Base-by-base conservation (phyloP, 2,329 filamentous ascomycete genomes). In the Furcasterigmium furcatum region DNA sequence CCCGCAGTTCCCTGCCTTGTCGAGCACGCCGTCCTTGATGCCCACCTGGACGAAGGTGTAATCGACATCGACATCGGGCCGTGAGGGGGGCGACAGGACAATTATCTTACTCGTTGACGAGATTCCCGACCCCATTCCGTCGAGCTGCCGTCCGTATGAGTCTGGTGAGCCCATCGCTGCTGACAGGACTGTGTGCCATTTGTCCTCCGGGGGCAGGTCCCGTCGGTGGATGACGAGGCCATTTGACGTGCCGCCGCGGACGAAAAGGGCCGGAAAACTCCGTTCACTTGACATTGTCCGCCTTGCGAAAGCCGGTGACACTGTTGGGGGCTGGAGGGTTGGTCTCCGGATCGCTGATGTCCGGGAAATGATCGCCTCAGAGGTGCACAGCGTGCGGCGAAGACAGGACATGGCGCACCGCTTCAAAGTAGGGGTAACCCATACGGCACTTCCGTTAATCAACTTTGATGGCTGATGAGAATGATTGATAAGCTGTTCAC, bases 1-100 rank as follows among this genome's bases (percentile, higher is more conserved):
- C 5, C 80, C 81, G 53, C 81, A 84, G 47, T 83, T 85, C 2
- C 80, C 78, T 0, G 74, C 75, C 34, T 79, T 68, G 50, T 85
- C 80, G 3, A 84, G 68, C 9, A 70, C 65, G 5, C 70, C 69
- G 41, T 74, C 71, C 19, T 77, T 74, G 40, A 85, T 72, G 1
- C 77, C 79, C 2, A 85, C 67, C 40, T 81, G 79, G 0, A 82
- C 73, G 52, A 85, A 85, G 0, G 80, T 85, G 53, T 79, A 85
- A 41, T 84, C 78, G 9, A 85, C 66, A 48, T 85, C 75, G 7
- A 36, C 34, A 16, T 69, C 74, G 1, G 62, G 71, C 58, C 45
- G 62, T 51, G 18, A 30, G 0, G 62, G 63, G 0, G 55, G 57
- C 2, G 68, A 70, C 2, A 85, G 73, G 1, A 85, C 68, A 76